phyloP scores from a whole-genome alignment of 1,284 basidiomycete species.

The Puccinia triticina region DNA sequence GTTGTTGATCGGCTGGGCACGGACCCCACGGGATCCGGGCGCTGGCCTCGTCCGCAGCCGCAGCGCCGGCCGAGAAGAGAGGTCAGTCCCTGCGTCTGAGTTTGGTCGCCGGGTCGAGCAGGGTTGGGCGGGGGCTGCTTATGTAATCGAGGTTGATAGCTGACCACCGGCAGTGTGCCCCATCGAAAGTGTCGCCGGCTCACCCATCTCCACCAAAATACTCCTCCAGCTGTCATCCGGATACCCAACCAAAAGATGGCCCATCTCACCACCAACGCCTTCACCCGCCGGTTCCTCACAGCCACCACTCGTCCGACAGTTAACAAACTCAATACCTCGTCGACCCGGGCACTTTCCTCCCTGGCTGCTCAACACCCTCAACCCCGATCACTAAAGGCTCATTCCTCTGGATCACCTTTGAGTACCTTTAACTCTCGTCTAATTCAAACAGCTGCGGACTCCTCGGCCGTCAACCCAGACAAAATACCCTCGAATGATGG shows the following conservation, averaged over 20 bases:
- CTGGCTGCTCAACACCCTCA: slow-evolving; percentile 2
- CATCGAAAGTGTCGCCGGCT: neutral
- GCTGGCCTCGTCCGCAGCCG: no score
- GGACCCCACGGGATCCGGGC: no score
- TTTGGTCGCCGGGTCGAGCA: slow-evolving; percentile 4
- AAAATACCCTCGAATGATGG: slow-evolving; percentile 12
- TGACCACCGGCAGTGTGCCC: neutral
- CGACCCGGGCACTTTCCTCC: neutral
- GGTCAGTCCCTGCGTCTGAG: neutral
- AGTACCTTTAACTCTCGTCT: slow-evolving; percentile 10
- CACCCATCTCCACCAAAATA: neutral
- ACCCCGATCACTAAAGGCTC: neutral
- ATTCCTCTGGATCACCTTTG: neutral
- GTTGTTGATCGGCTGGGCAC: no score
- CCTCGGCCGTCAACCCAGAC: neutral
- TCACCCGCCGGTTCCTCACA: slow-evolving; percentile 28
- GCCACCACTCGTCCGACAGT: neutral
- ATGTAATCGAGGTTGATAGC: neutral
- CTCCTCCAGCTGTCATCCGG: neutral
- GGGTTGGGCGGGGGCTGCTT: neutral
- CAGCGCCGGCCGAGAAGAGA: no score
- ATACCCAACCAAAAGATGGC: slow-evolving; percentile 4
- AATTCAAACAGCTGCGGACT: slow-evolving; percentile 40
- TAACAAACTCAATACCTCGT: neutral
- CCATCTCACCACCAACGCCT: slow-evolving; percentile 7